Base-by-base conservation (phyloP, 1,284 basidiomycete genomes). In the Anthracocystis setariae region DNA sequence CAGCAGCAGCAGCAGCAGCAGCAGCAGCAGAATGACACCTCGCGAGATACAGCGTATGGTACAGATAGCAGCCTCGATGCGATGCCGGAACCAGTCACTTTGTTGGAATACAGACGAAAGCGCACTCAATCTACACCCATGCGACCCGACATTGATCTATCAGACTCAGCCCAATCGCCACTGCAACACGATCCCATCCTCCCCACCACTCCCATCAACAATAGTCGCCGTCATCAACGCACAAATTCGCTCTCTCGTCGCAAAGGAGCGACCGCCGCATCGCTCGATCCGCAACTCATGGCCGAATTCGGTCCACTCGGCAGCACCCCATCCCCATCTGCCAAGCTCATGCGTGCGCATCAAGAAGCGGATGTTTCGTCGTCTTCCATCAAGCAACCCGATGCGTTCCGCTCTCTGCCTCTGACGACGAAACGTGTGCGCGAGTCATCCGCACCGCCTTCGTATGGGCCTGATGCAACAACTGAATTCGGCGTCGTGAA, bases 271-370 rank as follows among this genome's bases (percentile, higher is more conserved):
- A 40, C 54, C 8, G 40, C 64, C 1, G 29, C 29, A 5, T 7
- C 29, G 12, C 46, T 62, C 39, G 68, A 71, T 44, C 62, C 62
- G 3, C 54, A 62, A 23, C 51, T 74, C 17, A 55, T 77, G 23
- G 66, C 67, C 43, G 73, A 78, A 21, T 78, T 78, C 42, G 74
- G 74, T 7, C 76, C 76, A 0, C 54, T 78, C 0, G 76, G 76
- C 18, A 51, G 52, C 20, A 61, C 62, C 3, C 60, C 74, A 15
- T 64, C 66, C 4, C 55, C 64, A 0, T 35, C 53, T 20, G 39
- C 55, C 13, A 65, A 46, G n/a, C 46, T 62, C 18, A 38, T 60
- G 7, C 52, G 56, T 9, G 60, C 60, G 1, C 61, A 70, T n/a
- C 42, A 55, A n/a, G 53, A 64, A 0, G 20, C 37, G 1, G 35